Evolutionary conservation across 1,284 basidiomycete genomes (phyloP).

Genomic region (Ceratobasidium sp.): DNA sequence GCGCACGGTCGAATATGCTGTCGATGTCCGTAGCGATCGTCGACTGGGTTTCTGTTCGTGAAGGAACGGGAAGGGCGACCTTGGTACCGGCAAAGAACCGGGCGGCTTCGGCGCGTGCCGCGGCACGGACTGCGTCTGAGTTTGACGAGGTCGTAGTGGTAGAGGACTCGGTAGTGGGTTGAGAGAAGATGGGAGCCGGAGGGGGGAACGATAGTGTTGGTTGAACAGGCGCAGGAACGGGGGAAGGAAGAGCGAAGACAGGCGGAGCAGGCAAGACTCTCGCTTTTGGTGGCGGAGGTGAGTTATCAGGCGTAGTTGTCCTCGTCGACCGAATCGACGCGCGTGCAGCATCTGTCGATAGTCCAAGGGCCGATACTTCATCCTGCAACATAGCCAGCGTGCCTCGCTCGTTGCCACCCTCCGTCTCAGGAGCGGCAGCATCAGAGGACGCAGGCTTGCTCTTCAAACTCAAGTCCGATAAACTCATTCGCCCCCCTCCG

Average conservation of each 20-base stretch:
- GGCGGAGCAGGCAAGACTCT: slow-evolving; percentile 15
- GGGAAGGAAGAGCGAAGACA: neutral
- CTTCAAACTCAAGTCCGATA: slow-evolving; percentile 22
- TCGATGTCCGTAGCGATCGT: slow-evolving; percentile 22
- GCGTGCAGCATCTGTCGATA: slow-evolving; percentile 28
- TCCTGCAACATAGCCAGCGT: neutral
- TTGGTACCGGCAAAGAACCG: slow-evolving; percentile 38
- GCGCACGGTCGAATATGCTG: slow-evolving; percentile 22
- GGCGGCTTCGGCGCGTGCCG: slow-evolving; percentile 33
- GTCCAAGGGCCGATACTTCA: neutral
- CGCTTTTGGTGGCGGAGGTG: slow-evolving; percentile 4
- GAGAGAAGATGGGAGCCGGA: slow-evolving; percentile 1
- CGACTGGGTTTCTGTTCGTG: slow-evolving; percentile 31
- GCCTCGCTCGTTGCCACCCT: neutral
- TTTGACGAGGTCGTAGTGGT: neutral
- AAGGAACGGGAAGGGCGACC: slow-evolving; percentile 9
- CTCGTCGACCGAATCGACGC: slow-evolving; percentile 29
- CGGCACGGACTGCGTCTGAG: slow-evolving; percentile 25
- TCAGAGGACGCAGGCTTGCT: neutral
- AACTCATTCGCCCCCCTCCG: slow-evolving; percentile 15
- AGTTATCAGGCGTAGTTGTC: slow-evolving; percentile 34
- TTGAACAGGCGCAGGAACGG: slow-evolving; percentile 2
- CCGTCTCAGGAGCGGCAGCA: neutral
- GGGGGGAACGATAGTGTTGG: slow-evolving; percentile 19
- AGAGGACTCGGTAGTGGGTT: neutral